Evolutionary conservation across 106 monocot genomes (phyloP).

Genomic region (Dactylorhiza incarnata): DNA sequence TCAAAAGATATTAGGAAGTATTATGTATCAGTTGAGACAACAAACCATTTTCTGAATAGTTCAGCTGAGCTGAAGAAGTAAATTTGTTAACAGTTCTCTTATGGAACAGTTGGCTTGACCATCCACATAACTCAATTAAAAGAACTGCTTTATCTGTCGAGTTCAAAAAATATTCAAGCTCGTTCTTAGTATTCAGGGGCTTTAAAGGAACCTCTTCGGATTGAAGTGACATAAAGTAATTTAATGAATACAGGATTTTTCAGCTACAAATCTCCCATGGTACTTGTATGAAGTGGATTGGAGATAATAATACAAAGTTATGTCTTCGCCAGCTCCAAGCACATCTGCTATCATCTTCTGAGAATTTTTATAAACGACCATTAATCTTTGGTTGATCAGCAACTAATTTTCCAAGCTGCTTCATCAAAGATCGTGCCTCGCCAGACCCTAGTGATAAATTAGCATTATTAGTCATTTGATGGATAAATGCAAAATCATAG

Average conservation of each 20-base stretch:
- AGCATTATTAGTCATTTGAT: neutral
- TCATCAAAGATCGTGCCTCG: constrained; percentile 77
- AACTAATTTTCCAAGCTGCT: constrained; percentile 33
- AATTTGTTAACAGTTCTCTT: constrained; percentile 18
- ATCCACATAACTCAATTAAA: constrained; percentile 84
- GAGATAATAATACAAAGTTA: constrained; percentile 60
- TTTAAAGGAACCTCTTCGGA: constrained; percentile 57
- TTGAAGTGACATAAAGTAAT: constrained; percentile 42
- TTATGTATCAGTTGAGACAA: constrained; percentile 2
- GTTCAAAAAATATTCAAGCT: constrained; percentile 48
- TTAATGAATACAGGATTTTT: constrained; percentile 63
- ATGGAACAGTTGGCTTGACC: constrained; percentile 49
- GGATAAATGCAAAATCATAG: neutral
- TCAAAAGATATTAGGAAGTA: neutral
- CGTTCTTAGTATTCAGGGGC: constrained; percentile 40
- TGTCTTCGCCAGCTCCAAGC: constrained; percentile 62
- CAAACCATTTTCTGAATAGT: constrained; percentile 34
- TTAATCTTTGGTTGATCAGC: constrained; percentile 42
- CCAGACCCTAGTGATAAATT: constrained; percentile 63
- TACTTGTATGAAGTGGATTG: constrained; percentile 56
- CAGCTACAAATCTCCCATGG: constrained; percentile 51
- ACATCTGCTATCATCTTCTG: constrained; percentile 72
- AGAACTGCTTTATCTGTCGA: constrained; percentile 82
- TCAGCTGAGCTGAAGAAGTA: constrained; percentile 1
- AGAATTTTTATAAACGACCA: constrained; percentile 74